Evolutionary conservation across 2,329 filamentous ascomycete species (phyloP), one percentile per base, ranked within the genome.

Genomic region (Neocatenulostroma microsporum): DNA sequence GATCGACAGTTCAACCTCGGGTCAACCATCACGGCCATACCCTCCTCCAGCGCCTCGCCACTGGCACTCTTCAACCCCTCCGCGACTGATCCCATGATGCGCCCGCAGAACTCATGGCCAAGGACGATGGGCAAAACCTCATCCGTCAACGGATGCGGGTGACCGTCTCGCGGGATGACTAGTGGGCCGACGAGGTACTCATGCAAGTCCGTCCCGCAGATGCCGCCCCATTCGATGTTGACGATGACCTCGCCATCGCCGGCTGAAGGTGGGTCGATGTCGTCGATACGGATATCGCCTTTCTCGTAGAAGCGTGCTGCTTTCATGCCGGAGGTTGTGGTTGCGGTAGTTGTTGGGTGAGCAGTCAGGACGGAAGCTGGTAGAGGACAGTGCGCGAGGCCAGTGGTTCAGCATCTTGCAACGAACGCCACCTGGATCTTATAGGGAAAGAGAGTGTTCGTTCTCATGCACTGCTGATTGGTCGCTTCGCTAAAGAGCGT

Each of bases 321-420:
- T 34, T 48, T 51, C 49, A 55, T 55, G 69, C 0, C 61, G 50
- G 1, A 59, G 18, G n/a, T n/a, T n/a, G 4, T 27, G n/a, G 4
- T 27, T 12, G 25, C 12, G 25, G 8, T 24, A 8, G 21, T n/a
- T n/a, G n/a, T n/a, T n/a, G n/a, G n/a, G n/a, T n/a, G n/a, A n/a
- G n/a, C n/a, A n/a, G n/a, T n/a, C n/a, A n/a, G n/a, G n/a, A n/a
- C n/a, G 23, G 23, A 25, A n/a, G n/a, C n/a, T n/a, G n/a, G n/a
- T n/a, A n/a, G n/a, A n/a, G n/a, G n/a, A n/a, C n/a, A n/a, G n/a
- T n/a, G n/a, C n/a, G n/a, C n/a, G n/a, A n/a, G n/a, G n/a, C n/a
- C n/a, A n/a, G n/a, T n/a, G n/a, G n/a, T n/a, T n/a, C n/a, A n/a
- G n/a, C n/a, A n/a, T n/a, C n/a, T n/a, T n/a, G n/a, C n/a, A n/a